phyloP scores from a whole-genome alignment of 1,284 basidiomycete species.

The Athelia psychrophila region DNA sequence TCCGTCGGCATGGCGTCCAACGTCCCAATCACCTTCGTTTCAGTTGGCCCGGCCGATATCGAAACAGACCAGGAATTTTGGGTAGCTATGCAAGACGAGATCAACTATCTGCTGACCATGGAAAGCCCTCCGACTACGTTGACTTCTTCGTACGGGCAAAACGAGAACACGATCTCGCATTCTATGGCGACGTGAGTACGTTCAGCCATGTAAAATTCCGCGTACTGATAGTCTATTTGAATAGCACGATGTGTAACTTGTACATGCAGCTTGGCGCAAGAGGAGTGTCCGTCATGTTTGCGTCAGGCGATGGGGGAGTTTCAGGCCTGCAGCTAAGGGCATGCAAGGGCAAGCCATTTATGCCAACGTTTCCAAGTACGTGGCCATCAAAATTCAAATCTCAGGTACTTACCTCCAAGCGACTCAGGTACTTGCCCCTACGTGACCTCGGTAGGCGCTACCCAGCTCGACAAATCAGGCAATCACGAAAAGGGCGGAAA shows the following conservation, averaged over 20 bases:
- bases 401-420: neutral
- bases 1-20: constrained; percentile 25
- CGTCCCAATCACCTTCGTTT: constrained; percentile 22
- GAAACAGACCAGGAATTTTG: constrained; percentile 13
- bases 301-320: constrained; percentile 45
- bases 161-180: constrained; percentile 27
- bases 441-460: constrained; percentile 36
- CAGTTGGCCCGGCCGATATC: constrained; percentile 14
- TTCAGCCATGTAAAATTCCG: no score
- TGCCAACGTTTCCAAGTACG: constrained; percentile 44
- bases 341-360: constrained; percentile 33
- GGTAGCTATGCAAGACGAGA: constrained; percentile 34
- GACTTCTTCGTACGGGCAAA: constrained; percentile 29
- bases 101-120: constrained; percentile 19
- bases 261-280: neutral
- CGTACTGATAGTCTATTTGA: neutral
- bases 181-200: constrained; percentile 27
- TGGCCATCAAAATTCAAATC: constrained; percentile 29
- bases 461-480: constrained; percentile 31
- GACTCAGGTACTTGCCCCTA: constrained; percentile 3
- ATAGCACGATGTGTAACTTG: constrained; percentile 25
- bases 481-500: constrained; percentile 17
- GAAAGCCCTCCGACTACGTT: constrained; percentile 31
- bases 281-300: constrained; percentile 22
- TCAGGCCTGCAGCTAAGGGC: constrained; percentile 33